These are phyloP conservation scores for Flagelloscypha sp. DNA, from an alignment of 768 basidiomycete genomes.

Conservation along the genomic window DNA sequence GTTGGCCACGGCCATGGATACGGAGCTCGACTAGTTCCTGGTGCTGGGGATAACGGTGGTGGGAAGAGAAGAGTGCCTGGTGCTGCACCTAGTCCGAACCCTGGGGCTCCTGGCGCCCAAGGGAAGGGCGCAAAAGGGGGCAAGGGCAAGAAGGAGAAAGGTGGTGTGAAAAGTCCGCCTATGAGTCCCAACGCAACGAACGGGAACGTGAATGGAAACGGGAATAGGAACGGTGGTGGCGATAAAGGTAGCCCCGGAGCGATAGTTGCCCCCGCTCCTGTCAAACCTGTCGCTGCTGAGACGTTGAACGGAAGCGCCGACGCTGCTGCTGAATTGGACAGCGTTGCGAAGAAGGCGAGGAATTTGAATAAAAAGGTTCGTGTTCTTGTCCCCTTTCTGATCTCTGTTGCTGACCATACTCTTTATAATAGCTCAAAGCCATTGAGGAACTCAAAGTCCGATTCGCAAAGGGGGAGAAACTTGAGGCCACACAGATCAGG, in stretches of 20 bases:
- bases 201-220: slow-evolving; percentile 11
- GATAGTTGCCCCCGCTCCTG: slow-evolving; percentile 7
- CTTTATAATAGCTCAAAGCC: slow-evolving; percentile 74
- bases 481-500: slow-evolving; percentile 92
- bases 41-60: slow-evolving; percentile 30
- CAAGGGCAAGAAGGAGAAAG: slow-evolving; percentile 36
- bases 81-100: slow-evolving; percentile 44
- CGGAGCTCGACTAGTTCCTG: slow-evolving; percentile 37
- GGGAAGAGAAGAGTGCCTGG: slow-evolving; percentile 67
- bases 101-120: slow-evolving; percentile 31
- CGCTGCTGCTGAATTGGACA: slow-evolving; percentile 59
- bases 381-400: slow-evolving; percentile 5
- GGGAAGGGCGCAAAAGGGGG: slow-evolving; percentile 53
- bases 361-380: slow-evolving; percentile 93
- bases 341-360: slow-evolving; percentile 84
- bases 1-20: no score
- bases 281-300: slow-evolving; percentile 14
- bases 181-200: slow-evolving; percentile 12
- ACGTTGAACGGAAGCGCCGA: slow-evolving; percentile 29
- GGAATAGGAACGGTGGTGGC: slow-evolving; percentile 4
- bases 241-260: slow-evolving; percentile 9
- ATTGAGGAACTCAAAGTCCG: slow-evolving; percentile 97
- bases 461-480: slow-evolving; percentile 76
- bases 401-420: slow-evolving; percentile 7
- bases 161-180: slow-evolving; percentile 13